A percentile compares a stretch with the other conserved stretches of the same genome.
Conservation (phyloP, 331 rosid species). For the Malus hybrid region DNA sequence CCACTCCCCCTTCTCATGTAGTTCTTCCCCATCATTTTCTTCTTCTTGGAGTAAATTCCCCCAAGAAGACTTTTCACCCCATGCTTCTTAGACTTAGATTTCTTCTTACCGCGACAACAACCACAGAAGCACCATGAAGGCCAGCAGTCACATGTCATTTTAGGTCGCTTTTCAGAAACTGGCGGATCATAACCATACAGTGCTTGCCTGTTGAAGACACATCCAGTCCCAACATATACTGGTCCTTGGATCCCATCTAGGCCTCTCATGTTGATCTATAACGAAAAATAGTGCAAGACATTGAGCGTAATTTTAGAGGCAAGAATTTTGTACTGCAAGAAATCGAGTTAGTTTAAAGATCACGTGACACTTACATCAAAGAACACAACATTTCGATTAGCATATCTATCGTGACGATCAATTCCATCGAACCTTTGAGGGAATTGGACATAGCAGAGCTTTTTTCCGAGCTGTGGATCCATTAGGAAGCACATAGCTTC, state of each 20-base stretch:
- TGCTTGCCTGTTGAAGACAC: slow-evolving; percentile 86
- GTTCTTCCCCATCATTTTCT: slow-evolving; percentile 48
- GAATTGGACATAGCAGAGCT: too few species aligned
- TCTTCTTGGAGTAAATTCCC: slow-evolving; percentile 32
- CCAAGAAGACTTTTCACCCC: slow-evolving; percentile 34
- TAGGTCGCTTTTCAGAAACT: slow-evolving; percentile 58
- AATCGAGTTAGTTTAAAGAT: background rate
- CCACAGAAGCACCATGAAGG: slow-evolving; percentile 66
- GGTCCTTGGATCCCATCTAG: slow-evolving; percentile 98
- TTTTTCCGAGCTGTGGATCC: too few species aligned
- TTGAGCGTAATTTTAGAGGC: background rate
- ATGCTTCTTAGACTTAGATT: slow-evolving; percentile 44
- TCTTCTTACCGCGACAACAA: slow-evolving; percentile 47
- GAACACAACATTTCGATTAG: too few species aligned
- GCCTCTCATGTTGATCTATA: slow-evolving; percentile 89
- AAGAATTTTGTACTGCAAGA: background rate
- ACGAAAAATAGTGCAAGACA: slow-evolving; percentile 16
- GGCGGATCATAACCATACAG: slow-evolving; percentile 79
- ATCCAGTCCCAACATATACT: slow-evolving; percentile 83
- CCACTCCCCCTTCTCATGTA: slow-evolving; percentile 38
- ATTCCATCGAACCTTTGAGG: too few species aligned
- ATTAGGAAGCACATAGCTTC: too few species aligned
- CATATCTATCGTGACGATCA: too few species aligned
- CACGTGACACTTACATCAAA: too few species aligned
- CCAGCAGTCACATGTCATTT: slow-evolving; percentile 85